Base-by-base conservation (phyloP, 2,329 filamentous ascomycete species). In the Pyrenochaeta sp. region DNA sequence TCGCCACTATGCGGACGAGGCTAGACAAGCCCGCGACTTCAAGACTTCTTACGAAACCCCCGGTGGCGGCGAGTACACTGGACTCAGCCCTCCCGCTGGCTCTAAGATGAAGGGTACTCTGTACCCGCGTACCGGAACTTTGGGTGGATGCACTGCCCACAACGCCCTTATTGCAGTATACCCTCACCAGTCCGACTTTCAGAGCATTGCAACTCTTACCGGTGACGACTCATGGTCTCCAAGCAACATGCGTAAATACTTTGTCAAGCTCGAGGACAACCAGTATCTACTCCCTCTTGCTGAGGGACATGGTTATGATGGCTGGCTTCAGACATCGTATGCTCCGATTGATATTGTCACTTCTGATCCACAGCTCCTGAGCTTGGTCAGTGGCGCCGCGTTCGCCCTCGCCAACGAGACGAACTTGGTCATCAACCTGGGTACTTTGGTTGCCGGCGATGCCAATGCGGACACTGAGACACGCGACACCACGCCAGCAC, bases 141-240 rank as follows among this genome's bases (percentile, higher is more conserved):
- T 85, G 1, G 81, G 82, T 38, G 82, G 82, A 4, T 84, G 82
- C 65, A 78, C 81, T 1, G 77, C 79, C 4, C 84, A 88, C 64
- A 86, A 87, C 39, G 84, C 82, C 6, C 67, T 85, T 30, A 79
- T 87, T 35, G 75, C 79, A 11, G 72, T 85, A 18, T 79, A 83
- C 46, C 83, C 84, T 0, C 77, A 82, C 44, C 74, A 80, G 32
- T 78, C 76, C 19, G 85, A 87, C 64, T 87, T 81, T 68, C 73
- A 83, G 31, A 68, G 79, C 55, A 80, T 87, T 41, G 78, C 77
- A 3, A 65, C 68, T 9, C 58, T 86, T 19, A 87, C 84, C 2
- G 83, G 83, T 3, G 84, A 88, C 55, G 54, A 66, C 2, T 81
- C 80, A 0, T 87, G 84, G 84, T 68, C 72, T 0, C 70, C 82